Percentiles rank a stretch among this genome's conserved stretches.
These are phyloP conservation scores for Pugionium cornutum DNA, from an alignment of 345 rosid genomes.

Conservation along the genomic window DNA sequence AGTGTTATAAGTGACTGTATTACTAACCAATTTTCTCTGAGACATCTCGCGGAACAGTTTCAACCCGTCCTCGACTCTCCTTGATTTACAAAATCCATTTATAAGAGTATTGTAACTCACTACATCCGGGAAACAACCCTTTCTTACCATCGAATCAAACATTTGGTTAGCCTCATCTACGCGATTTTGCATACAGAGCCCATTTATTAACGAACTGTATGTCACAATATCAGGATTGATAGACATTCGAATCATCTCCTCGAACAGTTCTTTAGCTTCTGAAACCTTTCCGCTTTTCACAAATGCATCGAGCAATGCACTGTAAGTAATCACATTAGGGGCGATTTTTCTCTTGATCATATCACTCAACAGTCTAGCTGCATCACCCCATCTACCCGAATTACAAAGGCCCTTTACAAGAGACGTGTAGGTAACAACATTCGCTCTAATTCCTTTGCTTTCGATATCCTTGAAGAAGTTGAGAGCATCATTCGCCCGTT, in stretches of 20 bases:
- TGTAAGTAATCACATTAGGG: conserved; percentile 33
- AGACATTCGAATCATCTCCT: conserved; percentile 26
- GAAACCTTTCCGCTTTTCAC: conserved; percentile 31
- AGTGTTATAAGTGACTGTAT: conserved; percentile 32
- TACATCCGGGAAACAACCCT: conserved; percentile 29
- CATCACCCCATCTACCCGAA: conserved; percentile 31
- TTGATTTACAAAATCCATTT: conserved; percentile 27
- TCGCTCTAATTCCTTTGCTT: conserved; percentile 24
- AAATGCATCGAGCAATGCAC: conserved; percentile 24
- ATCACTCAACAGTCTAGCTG: conserved; percentile 19
- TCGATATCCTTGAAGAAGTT: neutral
- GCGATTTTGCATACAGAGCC: conserved; percentile 23
- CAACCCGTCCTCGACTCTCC: conserved; percentile 32
- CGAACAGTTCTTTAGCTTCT: conserved; percentile 29
- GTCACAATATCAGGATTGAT: conserved; percentile 30
- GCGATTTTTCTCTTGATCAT: conserved; percentile 30
- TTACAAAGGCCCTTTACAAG: conserved; percentile 32
- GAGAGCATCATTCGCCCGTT: conserved; percentile 22
- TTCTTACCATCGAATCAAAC: conserved; percentile 36
- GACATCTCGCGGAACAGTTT: conserved; percentile 25
- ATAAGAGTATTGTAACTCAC: conserved; percentile 34
- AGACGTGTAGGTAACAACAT: conserved; percentile 23
- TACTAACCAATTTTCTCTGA: conserved; percentile 34
- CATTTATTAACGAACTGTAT: conserved; percentile 29
- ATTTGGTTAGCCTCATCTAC: conserved; percentile 30